Evolutionary conservation across 2,329 filamentous ascomycete genomes (phyloP), one percentile per base, ranked within the genome.

Genomic region (Zalaria obscura): DNA sequence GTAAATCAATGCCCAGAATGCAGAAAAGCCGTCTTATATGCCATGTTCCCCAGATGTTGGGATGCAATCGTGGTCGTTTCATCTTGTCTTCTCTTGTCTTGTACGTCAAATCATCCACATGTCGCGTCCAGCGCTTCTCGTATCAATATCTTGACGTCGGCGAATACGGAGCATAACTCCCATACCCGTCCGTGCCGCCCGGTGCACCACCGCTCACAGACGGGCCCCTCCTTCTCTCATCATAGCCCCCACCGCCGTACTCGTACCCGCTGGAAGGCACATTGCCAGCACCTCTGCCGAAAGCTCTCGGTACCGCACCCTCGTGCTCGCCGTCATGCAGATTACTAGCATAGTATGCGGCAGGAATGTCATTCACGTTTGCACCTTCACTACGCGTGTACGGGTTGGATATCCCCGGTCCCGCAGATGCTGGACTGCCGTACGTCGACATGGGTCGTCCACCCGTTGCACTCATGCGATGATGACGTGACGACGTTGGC

Each of bases 341-440:
- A 28, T 49, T 49, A 10, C 43, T 46, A 5, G 41, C 38, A 32
- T 47, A 49, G 33, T 44, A 45, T 6, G 35, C 26, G 2, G 39
- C 25, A 4, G 47, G 47, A 6, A 49, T 41, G 4, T 49, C 43
- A 7, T 37, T 36, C 27, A 49, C 33, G 8, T 49, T 46, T 4
- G 36, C 44, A 8, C 47, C 47, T 38, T 49, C 47, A 8, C 43
- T 43, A n/a, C 41, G 36, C 7, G 43, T 40, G 33, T 42, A 44
- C 3, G 47, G 31, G 26, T 47, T 47, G 25, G 37, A 37, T 4
- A 38, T 18, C 18, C 18, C 18, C 18, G 18, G 18, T 2, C 18
- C 18, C 18, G 18, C 18, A 18, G 18, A 18, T 2, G 18, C 18
- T 18, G 18, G 18, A 18, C 18, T 18, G 18, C 18, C 18, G 18